Evolutionary conservation across 164 flowering plant genomes (phyloP), one percentile per base, ranked within the genome.

Genomic region (Tetrastigma voinierianum): DNA sequence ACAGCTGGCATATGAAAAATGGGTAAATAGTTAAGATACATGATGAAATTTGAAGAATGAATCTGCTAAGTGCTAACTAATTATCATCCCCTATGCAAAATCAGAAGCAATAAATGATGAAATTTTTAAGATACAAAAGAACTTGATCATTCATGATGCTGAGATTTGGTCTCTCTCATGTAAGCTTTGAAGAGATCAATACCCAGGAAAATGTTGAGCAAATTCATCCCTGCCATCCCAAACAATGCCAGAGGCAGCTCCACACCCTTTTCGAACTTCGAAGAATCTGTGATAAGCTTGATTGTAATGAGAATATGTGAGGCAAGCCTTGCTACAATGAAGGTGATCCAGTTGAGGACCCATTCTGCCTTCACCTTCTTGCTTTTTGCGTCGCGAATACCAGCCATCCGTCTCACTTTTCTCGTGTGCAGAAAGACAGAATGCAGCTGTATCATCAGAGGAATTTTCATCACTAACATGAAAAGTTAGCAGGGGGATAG

Each of bases 211-310:
- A 79, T 21, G 57, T 92, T 95, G 0, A 92, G 93, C 65, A 89
- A 66, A 75, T 90, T 91, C 99, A 95, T 95, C 47, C 93, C 97
- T 4, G 75, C 81, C 99, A 95, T 95, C 25, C 97, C 99, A 54
- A 78, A 77, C 32, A 90, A 73, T 17, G 97, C 99, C 1, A 95
- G 89, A 4, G 96, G 97, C 62, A 90, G 88, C 80, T 90, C 97
- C 6, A 90, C 67, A 12, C 96, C 97, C 51, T 75, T 77, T 25
- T 64, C 88, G 61, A 95, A 95, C 81, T 83, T 89, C 67, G 85
- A 44, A 61, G 99, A 96, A 76, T 95, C 99, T 72, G 10, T 76
- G 49, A 92, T 60, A 45, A 95, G 85, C 78, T 92, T 95, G 75
- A 74, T 62, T 16, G 91, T 86, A 76, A 92, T 92, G 63, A 90